A percentile compares a stretch with the other conserved stretches of the same genome.
Conservation (phyloP, 176 grass and related monocot species). For the Oryza australiensis region DNA sequence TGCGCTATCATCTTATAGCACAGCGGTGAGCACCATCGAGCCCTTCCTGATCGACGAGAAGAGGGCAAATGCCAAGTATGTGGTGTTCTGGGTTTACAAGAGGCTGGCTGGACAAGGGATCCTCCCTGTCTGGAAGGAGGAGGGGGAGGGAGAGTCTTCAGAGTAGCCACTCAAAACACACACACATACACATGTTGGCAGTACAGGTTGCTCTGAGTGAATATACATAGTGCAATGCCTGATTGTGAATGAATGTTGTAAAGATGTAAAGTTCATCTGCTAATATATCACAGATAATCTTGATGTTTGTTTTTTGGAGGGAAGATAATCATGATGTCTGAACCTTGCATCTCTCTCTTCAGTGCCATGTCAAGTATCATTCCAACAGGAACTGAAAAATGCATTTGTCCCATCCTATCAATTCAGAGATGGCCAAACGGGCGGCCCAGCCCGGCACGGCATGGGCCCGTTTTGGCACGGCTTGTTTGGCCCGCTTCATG, state of each 20-base stretch:
- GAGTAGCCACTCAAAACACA: conserved; percentile 7
- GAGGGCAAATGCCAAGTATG: conserved; percentile 57
- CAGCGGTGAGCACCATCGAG: conserved; percentile 78
- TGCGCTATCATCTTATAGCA: conserved; percentile 63
- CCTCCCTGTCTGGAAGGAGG: conserved; percentile 68
- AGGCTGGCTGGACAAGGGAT: conserved; percentile 93
- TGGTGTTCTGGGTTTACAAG: conserved; percentile 94
- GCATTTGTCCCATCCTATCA: background rate
- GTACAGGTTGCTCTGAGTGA: background rate
- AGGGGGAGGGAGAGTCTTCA: conserved; percentile 7
- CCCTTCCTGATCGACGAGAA: conserved; percentile 92
- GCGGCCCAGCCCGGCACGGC: too few species aligned
- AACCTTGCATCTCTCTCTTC: background rate
- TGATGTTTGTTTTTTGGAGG: background rate
- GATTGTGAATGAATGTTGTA: conserved; percentile 20
- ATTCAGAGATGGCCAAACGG: too few species aligned
- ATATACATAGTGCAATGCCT: conserved; percentile 18
- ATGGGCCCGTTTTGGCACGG: too few species aligned
- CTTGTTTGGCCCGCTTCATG: too few species aligned
- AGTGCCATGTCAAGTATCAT: background rate
- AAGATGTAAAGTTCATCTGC: conserved; percentile 32
- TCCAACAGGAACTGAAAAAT: background rate
- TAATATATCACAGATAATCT: conserved; percentile 25
- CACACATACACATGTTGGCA: background rate
- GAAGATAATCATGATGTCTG: background rate